Evolutionary conservation across 352 stramenopile species (phyloP).

Genomic region (Pythium chondricola): DNA sequence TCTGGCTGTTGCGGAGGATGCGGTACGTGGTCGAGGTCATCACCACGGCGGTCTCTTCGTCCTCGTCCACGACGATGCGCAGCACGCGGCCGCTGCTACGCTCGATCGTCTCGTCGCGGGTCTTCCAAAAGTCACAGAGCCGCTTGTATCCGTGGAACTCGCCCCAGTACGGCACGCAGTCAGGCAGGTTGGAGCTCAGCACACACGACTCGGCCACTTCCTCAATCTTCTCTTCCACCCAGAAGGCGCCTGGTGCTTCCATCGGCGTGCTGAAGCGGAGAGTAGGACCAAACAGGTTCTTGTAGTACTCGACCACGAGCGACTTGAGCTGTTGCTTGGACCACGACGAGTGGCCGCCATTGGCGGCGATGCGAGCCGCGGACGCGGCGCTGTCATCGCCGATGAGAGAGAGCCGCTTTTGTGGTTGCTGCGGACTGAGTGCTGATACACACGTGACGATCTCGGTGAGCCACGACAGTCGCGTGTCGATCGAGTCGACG

Average conservation of each 20-base stretch:
- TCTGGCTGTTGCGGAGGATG: constrained; percentile 82
- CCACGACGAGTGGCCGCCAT: constrained; percentile 30
- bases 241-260: constrained; percentile 70
- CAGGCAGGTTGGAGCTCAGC: constrained; percentile 79
- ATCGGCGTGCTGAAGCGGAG: constrained; percentile 77
- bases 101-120: constrained; percentile 81
- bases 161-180: constrained; percentile 83
- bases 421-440: constrained; percentile 27
- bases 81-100: constrained; percentile 75
- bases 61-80: constrained; percentile 77
- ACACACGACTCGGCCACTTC: constrained; percentile 62
- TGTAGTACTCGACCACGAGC: constrained; percentile 72
- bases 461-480: constrained; percentile 76
- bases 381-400: constrained; percentile 26
- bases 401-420: constrained; percentile 53
- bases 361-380: background rate
- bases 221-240: constrained; percentile 83
- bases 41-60: constrained; percentile 82
- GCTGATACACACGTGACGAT: constrained; percentile 50
- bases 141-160: constrained; percentile 87
- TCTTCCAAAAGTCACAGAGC: constrained; percentile 85
- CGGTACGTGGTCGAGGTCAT: constrained; percentile 86
- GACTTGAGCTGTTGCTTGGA: constrained; percentile 72
- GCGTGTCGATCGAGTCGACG: constrained; percentile 81
- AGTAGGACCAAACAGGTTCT: constrained; percentile 67